Conservation (phyloP, 768 basidiomycete genomes). For the Xerocomellus amylosporus region DNA sequence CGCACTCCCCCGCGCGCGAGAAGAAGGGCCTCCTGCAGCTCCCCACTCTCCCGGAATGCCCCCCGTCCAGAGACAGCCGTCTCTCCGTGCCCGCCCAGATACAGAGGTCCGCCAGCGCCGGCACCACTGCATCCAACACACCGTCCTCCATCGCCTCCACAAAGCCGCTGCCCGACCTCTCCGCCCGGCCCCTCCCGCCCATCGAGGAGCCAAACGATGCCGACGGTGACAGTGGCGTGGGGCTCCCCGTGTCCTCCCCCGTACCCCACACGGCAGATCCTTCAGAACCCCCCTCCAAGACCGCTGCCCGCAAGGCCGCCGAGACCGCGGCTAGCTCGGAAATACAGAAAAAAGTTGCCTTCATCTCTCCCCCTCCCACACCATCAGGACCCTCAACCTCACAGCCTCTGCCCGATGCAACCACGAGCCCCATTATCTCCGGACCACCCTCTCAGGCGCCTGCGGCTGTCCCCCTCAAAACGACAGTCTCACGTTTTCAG, state of each 20-base stretch:
- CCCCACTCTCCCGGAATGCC: constrained; percentile 69
- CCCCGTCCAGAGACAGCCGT: constrained; percentile 41
- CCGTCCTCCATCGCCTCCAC: constrained; percentile 49
- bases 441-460: constrained; percentile 28
- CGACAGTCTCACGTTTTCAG: constrained; percentile 74
- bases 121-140: constrained; percentile 37
- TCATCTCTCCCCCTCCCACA: constrained; percentile 77
- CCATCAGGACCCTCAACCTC: constrained; percentile 49
- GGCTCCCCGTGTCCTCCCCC: constrained; percentile 35
- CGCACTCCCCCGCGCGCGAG: constrained; percentile 45
- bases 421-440: constrained; percentile 34
- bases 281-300: constrained; percentile 26
- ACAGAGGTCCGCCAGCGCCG: constrained; percentile 28
- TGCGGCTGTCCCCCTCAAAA: constrained; percentile 47
- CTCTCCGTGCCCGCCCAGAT: constrained; percentile 22
- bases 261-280: constrained; percentile 21
- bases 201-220: constrained; percentile 42
- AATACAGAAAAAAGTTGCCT: constrained; percentile 82
- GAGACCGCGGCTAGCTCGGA: constrained; percentile 40
- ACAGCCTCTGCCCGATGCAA: constrained; percentile 50
- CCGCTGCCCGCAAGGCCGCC: constrained; percentile 37
- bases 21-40: constrained; percentile 50
- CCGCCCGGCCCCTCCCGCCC: constrained; percentile 45
- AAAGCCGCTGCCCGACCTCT: constrained; percentile 74
- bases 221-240: constrained; percentile 35